Conservation (phyloP, 2,329 filamentous ascomycete genomes). For the Periconia sp. region DNA sequence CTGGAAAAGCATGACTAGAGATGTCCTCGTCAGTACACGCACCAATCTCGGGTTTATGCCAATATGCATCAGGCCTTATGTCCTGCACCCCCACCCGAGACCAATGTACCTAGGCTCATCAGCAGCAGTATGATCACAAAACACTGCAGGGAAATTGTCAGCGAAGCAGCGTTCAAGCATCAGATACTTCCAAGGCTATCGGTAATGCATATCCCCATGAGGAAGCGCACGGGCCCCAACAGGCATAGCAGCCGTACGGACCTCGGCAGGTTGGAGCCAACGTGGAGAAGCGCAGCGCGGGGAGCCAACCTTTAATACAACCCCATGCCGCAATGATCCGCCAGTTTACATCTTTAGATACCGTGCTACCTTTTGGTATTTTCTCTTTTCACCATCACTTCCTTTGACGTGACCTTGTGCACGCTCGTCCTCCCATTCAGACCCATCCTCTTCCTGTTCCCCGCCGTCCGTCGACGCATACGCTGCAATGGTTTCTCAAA, state of each 20-base stretch:
- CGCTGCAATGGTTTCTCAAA: constrained; percentile 57
- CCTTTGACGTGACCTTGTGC: background rate
- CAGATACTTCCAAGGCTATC: constrained; percentile 1
- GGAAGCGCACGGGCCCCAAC: too few relatives aligned
- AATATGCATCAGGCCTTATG: too few relatives aligned
- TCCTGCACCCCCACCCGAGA: too few relatives aligned
- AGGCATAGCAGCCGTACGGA: too few relatives aligned
- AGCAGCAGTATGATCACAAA: too few relatives aligned
- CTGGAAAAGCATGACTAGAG: too few relatives aligned
- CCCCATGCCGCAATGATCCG: constrained; percentile 1
- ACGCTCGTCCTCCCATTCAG: constrained; percentile 1
- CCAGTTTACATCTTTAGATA: background rate
- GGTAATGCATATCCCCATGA: constrained; percentile 3
- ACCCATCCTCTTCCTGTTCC: background rate
- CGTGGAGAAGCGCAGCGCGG: too few relatives aligned
- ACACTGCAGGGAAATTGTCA: too few relatives aligned
- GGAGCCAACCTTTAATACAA: constrained; percentile 4
- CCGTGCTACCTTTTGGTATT: background rate
- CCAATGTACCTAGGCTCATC: too few relatives aligned
- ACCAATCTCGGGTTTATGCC: too few relatives aligned
- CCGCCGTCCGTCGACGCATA: constrained; percentile 2
- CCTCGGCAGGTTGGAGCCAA: too few relatives aligned
- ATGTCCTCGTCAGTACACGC: too few relatives aligned
- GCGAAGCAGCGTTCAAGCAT: background rate
- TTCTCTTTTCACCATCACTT: constrained; percentile 3